Base-by-base conservation (phyloP, 2,329 filamentous ascomycete genomes). In the Alternaria triticina region DNA sequence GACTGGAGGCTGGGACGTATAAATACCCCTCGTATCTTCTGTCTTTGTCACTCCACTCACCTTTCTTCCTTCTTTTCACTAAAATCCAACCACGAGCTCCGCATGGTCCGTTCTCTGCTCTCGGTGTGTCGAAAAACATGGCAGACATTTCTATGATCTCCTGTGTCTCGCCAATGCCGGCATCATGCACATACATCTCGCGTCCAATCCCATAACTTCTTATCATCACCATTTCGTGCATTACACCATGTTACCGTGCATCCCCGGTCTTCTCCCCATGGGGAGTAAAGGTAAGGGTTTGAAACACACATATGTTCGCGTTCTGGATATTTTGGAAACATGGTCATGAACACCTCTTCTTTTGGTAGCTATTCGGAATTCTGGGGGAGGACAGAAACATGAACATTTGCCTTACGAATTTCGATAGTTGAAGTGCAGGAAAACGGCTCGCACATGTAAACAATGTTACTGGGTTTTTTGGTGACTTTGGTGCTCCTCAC, bases 161-260 rank as follows among this genome's bases (percentile, higher is more conserved):
- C 15, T 4, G 6, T n/a, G 6, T 36, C 3, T 0, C 13, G 33
- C 0, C 12, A 6, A 1, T 1, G 11, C 33, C 2, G 15, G 1
- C 33, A 17, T 40, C 33, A 17, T 6, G 4, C 8, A 40, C 8
- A 10, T 40, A 1, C 15, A 5, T 17, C 33, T 17, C 33, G 15
- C 15, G 3, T 10, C 9, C 0, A 40, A 10, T 9, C 15, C 2
- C 4, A n/a, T 40, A 3, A n/a, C 2, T 36, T 36, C 15, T 8
- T n/a, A 9, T 36, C 13, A 10, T n/a, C 0, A 40, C n/a, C 4
- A 0, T 40, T n/a, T n/a, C 8, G 33, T n/a, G 4, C n/a, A 0
- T n/a, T 5, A 0, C 13, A 36, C 15, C 7, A 9, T 36, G 15
- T 1, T 2, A 4, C 3, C 33, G 4, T 4, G 33, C 7, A 5